These are phyloP conservation scores for Drechslerella coelobrocha DNA, from an alignment of 2,329 filamentous ascomycete genomes.

Conservation along the genomic window DNA sequence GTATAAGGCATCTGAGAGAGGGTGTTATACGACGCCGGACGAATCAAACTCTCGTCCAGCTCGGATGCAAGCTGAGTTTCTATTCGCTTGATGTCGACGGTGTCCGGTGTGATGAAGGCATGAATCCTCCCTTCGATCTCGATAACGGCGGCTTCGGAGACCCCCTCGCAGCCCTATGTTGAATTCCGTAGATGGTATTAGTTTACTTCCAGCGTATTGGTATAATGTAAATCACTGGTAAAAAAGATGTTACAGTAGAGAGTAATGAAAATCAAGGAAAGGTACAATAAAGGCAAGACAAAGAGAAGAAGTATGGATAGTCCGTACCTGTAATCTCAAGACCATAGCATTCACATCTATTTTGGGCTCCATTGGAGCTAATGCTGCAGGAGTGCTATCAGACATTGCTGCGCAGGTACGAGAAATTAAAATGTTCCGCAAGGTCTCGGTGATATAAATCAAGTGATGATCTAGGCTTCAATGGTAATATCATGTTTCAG, in stretches of 20 bases:
- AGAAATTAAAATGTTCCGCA: conserved; percentile 34
- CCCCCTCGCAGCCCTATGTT: conserved; percentile 41
- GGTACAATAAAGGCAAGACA: conserved; percentile 13
- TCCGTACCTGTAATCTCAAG: conserved; percentile 35
- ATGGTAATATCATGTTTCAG: conserved; percentile 38
- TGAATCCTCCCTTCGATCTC: conserved; percentile 42
- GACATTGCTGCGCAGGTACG: conserved; percentile 48
- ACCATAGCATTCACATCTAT: conserved; percentile 37
- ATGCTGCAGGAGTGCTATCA: conserved; percentile 18
- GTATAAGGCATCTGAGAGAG: conserved; percentile 41
- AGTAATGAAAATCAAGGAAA: conserved; percentile 9
- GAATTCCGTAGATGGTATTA: conserved; percentile 30
- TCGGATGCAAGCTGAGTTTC: conserved; percentile 35
- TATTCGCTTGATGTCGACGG: conserved; percentile 41
- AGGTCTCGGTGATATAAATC: conserved; percentile 42
- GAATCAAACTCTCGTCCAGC: conserved; percentile 36
- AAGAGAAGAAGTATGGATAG: conserved; percentile 20
- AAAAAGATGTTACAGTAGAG: conserved; percentile 16
- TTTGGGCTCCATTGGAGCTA: conserved; percentile 25
- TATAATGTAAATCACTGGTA: conserved; percentile 43
- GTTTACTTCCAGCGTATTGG: conserved; percentile 20
- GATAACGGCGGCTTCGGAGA: conserved; percentile 25
- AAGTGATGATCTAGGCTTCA: conserved; percentile 37
- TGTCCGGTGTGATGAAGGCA: conserved; percentile 46
- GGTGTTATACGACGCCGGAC: conserved; percentile 28